Conservation (phyloP, 768 basidiomycete species). For the Boletales sp. region DNA sequence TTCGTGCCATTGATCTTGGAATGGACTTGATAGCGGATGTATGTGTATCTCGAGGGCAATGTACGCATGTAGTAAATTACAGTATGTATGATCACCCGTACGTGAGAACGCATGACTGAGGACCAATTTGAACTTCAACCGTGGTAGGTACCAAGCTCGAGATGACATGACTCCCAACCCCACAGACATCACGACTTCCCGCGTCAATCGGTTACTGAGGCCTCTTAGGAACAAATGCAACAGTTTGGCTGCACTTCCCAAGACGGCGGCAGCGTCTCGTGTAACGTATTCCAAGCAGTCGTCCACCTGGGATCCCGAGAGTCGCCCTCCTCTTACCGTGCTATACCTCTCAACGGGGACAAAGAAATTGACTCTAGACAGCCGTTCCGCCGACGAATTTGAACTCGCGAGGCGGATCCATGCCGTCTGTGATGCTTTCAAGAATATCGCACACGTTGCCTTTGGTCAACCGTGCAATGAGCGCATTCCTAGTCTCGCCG, state of each 20-base stretch:
- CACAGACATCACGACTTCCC: conserved; percentile 34
- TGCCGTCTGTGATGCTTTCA: conserved; percentile 55
- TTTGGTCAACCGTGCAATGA: conserved; percentile 14
- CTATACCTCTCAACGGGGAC: conserved; percentile 36
- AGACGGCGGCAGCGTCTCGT: conserved; percentile 14
- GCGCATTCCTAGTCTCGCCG: conserved; percentile 38
- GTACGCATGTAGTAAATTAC: no score
- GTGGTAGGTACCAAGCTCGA: background rate
- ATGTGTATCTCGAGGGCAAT: no score
- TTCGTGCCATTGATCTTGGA: background rate
- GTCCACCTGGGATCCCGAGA: conserved; percentile 17
- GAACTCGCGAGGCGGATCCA: conserved; percentile 48
- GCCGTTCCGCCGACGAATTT: conserved; percentile 31
- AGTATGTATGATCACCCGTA: no score
- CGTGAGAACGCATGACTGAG: background rate
- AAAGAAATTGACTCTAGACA: conserved; percentile 34
- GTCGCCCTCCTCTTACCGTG: conserved; percentile 33
- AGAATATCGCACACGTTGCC: conserved; percentile 44
- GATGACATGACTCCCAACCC: conserved; percentile 12
- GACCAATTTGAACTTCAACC: background rate
- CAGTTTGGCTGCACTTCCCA: conserved; percentile 29
- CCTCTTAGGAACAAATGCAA: conserved; percentile 47
- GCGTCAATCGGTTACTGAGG: conserved; percentile 44
- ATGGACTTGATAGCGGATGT: background rate
- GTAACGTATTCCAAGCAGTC: conserved; percentile 15